These are phyloP conservation scores for Arthroderma sp. DNA, from an alignment of 2,329 filamentous ascomycete genomes.

Conservation along the genomic window DNA sequence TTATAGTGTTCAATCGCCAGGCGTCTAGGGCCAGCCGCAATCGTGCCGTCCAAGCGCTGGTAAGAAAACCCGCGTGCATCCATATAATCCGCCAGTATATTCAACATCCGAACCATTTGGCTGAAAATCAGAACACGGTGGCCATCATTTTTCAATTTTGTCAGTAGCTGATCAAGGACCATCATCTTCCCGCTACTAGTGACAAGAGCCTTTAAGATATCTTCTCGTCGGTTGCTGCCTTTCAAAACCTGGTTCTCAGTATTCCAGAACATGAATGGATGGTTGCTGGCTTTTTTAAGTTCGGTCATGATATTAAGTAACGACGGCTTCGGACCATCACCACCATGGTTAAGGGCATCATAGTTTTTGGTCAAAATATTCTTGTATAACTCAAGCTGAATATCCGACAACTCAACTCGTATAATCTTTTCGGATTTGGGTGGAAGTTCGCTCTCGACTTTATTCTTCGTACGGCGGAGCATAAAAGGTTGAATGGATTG, in stretches of 20 bases:
- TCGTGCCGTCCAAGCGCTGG: slow-evolving; percentile 89
- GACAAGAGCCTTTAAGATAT: slow-evolving; percentile 82
- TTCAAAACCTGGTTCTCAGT: slow-evolving; percentile 80
- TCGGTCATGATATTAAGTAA: slow-evolving; percentile 99
- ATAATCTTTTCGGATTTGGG: slow-evolving; percentile 99
- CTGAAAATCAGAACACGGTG: slow-evolving; percentile 97
- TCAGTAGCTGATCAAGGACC: slow-evolving; percentile 87
- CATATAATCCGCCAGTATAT: slow-evolving; percentile 89
- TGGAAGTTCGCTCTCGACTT: slow-evolving; percentile 89
- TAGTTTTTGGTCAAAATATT: slow-evolving; percentile 97
- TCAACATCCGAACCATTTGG: slow-evolving; percentile 98
- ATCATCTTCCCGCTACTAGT: slow-evolving; percentile 99
- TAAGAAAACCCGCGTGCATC: slow-evolving; percentile 88
- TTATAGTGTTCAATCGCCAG: slow-evolving; percentile 98
- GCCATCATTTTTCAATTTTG: slow-evolving; percentile 82
- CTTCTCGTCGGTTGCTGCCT: slow-evolving; percentile 69
- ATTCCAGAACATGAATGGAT: slow-evolving; percentile 93
- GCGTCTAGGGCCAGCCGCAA: slow-evolving; percentile 72
- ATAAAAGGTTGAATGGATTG: slow-evolving; percentile 85
- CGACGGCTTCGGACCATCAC: slow-evolving; percentile 84
- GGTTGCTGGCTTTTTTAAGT: slow-evolving; percentile 96
- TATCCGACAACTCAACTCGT: slow-evolving; percentile 88
- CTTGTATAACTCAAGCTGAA: slow-evolving; percentile 97
- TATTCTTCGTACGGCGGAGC: slow-evolving; percentile 89
- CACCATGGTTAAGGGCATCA: slow-evolving; percentile 78